phyloP scores from a whole-genome alignment of 2,329 filamentous ascomycete genomes.

The Allantophomopsis lycopodina region DNA sequence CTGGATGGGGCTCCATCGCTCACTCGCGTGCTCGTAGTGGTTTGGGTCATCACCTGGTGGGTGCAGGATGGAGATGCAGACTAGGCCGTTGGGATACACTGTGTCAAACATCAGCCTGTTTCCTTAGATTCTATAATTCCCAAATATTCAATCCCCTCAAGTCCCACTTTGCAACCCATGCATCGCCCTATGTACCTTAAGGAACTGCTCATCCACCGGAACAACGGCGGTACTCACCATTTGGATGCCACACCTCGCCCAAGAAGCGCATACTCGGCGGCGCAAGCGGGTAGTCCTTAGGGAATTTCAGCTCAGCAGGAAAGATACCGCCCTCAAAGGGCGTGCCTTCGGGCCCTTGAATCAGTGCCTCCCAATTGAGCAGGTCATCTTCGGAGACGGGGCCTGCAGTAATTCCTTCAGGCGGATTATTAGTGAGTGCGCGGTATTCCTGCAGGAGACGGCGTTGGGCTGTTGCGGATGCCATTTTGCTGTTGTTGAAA shows the following conservation, averaged over 20 bases:
- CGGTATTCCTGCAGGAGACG: constrained; percentile 96
- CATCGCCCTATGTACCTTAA: too few relatives aligned
- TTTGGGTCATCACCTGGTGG: constrained; percentile 94
- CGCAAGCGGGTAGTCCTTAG: constrained; percentile 90
- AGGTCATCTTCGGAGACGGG: constrained; percentile 91
- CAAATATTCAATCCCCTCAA: too few relatives aligned
- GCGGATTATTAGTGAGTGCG: constrained; percentile 81
- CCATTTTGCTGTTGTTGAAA: constrained; percentile 24
- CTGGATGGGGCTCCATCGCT: constrained; percentile 94
- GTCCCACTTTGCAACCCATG: too few relatives aligned
- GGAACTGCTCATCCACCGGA: too few relatives aligned
- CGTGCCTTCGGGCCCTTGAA: constrained; percentile 88
- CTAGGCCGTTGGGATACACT: constrained; percentile 87
- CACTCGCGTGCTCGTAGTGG: constrained; percentile 92
- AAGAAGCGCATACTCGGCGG: constrained; percentile 95
- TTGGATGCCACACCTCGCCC: constrained; percentile 91
- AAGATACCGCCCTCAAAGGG: constrained; percentile 95
- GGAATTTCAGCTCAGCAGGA: constrained; percentile 87
- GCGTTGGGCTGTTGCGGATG: constrained; percentile 50
- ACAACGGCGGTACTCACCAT: constrained; percentile 44
- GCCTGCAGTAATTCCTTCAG: constrained; percentile 94
- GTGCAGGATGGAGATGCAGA: constrained; percentile 97
- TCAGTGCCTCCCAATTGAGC: constrained; percentile 90
- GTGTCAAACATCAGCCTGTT: background rate
- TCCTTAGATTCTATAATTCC: too few relatives aligned